Percentiles rank a stretch among this genome's conserved stretches.
phyloP scores from a whole-genome alignment of 768 basidiomycete genomes.

The Suillus clintonianus region DNA sequence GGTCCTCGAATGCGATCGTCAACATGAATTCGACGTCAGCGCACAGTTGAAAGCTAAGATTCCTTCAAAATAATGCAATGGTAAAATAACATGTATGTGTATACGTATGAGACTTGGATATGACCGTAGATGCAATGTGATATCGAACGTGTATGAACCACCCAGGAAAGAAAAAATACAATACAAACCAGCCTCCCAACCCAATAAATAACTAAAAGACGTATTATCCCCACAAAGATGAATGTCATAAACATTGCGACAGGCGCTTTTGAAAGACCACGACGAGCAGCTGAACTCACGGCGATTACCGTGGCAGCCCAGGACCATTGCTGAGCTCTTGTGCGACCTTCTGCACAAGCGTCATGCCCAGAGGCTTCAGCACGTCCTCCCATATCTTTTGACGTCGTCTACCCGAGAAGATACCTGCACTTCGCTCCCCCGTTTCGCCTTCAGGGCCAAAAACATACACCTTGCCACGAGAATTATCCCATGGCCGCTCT shows the following conservation, averaged over 20 bases:
- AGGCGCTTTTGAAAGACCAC: not conserved
- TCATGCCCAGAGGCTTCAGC: constrained; percentile 66
- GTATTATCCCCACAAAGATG: not conserved
- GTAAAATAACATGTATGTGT: not conserved
- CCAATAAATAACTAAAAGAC: no score
- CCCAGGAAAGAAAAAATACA: not conserved
- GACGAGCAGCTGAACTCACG: not conserved
- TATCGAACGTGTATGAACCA: not conserved
- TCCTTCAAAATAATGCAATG: not conserved
- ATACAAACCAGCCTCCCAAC: not conserved
- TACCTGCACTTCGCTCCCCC: constrained; percentile 64
- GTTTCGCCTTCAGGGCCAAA: constrained; percentile 84
- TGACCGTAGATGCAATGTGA: not conserved
- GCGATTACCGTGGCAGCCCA: constrained; percentile 19
- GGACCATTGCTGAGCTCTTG: constrained; percentile 75
- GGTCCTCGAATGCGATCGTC: no score
- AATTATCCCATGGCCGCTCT: constrained; percentile 66
- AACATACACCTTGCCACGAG: constrained; percentile 63
- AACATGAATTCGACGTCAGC: no score
- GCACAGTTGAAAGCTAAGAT: no score
- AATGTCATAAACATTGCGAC: not conserved
- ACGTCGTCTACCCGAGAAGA: constrained; percentile 68
- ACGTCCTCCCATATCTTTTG: constrained; percentile 62
- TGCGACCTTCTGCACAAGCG: constrained; percentile 72
- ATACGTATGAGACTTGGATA: not conserved